These are phyloP conservation scores for Dictyostelium brefeldianum DNA, from an alignment of 78 protist species.

Conservation along the genomic window DNA sequence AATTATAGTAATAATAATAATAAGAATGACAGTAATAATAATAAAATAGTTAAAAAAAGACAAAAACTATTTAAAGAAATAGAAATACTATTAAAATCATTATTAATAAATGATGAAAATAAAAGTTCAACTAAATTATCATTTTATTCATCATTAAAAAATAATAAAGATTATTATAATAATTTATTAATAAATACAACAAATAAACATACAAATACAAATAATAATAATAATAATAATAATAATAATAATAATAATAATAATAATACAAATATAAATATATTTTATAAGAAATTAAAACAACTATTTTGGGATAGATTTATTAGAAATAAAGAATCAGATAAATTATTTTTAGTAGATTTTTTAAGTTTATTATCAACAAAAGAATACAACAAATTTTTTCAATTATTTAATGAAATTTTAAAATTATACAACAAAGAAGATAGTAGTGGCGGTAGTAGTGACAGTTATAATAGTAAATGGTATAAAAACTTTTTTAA, in stretches of 20 bases:
- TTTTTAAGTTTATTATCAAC: not conserved
- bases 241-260: not conserved
- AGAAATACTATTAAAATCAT: not conserved
- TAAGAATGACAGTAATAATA: not conserved
- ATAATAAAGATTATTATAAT: not conserved
- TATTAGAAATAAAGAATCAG: not conserved
- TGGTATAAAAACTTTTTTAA: not conserved
- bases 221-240: conserved; percentile 1
- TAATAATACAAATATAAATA: not conserved
- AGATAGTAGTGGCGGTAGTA: not conserved
- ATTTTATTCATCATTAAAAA: not conserved
- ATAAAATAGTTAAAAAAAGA: not conserved
- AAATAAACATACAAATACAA: not conserved
- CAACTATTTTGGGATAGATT: not conserved
- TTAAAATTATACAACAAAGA: not conserved
- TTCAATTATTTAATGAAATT: not conserved
- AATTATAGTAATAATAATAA: not conserved
- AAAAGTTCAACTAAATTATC: not conserved
- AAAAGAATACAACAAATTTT: not conserved
- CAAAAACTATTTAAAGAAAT: not conserved
- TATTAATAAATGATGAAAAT: not conserved
- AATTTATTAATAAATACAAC: too few relatives aligned
- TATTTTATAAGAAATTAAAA: not conserved
- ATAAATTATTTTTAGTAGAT: not conserved
- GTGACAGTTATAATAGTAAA: not conserved